phyloP scores from a whole-genome alignment of 441 rosid species.

The Gossypium schwendimanii region DNA sequence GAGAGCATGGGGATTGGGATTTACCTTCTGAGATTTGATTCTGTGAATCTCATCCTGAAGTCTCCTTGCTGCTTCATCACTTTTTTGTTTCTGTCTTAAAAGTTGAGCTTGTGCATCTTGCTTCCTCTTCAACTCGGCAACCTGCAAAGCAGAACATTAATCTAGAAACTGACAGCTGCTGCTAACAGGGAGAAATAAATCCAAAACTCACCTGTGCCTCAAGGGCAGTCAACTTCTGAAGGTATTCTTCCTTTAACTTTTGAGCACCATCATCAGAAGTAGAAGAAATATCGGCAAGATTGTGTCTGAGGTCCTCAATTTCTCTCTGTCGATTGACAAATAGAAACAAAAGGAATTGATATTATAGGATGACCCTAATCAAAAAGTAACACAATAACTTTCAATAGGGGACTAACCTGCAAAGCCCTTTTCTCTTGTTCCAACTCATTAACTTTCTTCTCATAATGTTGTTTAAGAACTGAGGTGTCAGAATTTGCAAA shows the following conservation, averaged over 20 bases:
- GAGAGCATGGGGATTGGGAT: background rate
- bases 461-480: conserved; percentile 87
- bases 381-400: background rate
- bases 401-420: conserved; percentile 46
- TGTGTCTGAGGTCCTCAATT: conserved; percentile 66
- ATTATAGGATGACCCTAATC: background rate
- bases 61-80: conserved; percentile 80
- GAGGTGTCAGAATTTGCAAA: conserved; percentile 64
- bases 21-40: conserved; percentile 85
- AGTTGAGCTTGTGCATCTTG: conserved; percentile 96
- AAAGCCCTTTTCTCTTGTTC: conserved; percentile 74
- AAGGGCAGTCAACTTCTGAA: conserved; percentile 77
- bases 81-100: conserved; percentile 90
- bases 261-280: conserved; percentile 72
- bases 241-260: conserved; percentile 80
- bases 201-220: conserved; percentile 66
- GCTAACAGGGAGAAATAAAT: conserved; percentile 4
- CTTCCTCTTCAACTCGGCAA: conserved; percentile 80
- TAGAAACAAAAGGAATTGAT: conserved; percentile 1
- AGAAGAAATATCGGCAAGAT: conserved; percentile 69
- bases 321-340: conserved; percentile 64
- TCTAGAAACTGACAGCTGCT: background rate
- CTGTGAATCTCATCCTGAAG: conserved; percentile 89
- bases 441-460: conserved; percentile 80
- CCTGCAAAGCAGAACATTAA: conserved; percentile 34